Evolutionary conservation across 148 eudicot species (phyloP), one percentile per base, ranked within the genome.

Genomic region (Selenicereus undatus): DNA sequence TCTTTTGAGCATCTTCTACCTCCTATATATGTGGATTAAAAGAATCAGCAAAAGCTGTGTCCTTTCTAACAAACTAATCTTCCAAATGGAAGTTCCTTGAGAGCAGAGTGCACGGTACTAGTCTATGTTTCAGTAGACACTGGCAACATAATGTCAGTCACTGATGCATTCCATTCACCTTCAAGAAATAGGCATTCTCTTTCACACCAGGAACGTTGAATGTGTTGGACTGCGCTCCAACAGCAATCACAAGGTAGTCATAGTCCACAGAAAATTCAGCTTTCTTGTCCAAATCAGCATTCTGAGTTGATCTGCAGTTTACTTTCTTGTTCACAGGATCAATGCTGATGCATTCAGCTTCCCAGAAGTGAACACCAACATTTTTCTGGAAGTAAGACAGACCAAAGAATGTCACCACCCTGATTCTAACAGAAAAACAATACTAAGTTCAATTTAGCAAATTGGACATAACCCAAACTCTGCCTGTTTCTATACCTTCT

Each of bases 181-280:
- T 91, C 86, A 91, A 86, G 86, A 90, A 91, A 72, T 85, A 86
- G 73, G 90, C 89, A 82, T 91, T 86, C 87, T 91, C 93, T 71
- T 85, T 89, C 27, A 91, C 95, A 39, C 95, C 95, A 73, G 95
- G 93, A 77, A 87, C 90, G 86, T 91, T 91, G 81, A 90, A 91
- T 79, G 95, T 91, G 80, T 91, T 91, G 42, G 88, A 78, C 43
- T 89, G 91, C 52, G 95, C 95, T 73, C 95, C 95, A 58, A 85
- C 85, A 12, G 89, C 88, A 68, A 91, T 82, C 74, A 91, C 95
- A 39, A 91, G 93, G 82, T 91, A 91, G 84, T 91, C 95, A 88
- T 89, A 91, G 45, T 90, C 91, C 50, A 91, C 93, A 79, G 86
- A 43, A 78, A 90, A 90, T 62, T 91, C 93, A 79, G 86, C 89